Evolutionary conservation across 2,329 filamentous ascomycete species (phyloP).

Genomic region (Epichloe coenophiala): DNA sequence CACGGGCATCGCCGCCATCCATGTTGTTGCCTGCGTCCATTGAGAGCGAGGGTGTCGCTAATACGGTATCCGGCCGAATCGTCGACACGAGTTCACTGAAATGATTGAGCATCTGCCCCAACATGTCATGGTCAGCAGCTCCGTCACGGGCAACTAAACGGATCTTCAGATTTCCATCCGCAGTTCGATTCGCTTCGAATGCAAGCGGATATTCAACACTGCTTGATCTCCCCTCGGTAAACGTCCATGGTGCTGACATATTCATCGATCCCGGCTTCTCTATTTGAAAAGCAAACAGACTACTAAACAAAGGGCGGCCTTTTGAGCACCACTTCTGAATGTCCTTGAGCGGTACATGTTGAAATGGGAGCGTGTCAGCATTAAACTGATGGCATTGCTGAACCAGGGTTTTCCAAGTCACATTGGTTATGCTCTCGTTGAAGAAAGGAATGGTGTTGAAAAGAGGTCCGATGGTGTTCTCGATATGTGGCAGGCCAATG

Average conservation of each 20-base stretch:
- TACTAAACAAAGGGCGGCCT: slow-evolving; percentile 57
- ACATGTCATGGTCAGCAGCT: slow-evolving; percentile 16
- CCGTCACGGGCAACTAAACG: slow-evolving; percentile 44
- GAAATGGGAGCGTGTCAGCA: slow-evolving; percentile 52
- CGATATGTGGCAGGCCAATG: slow-evolving; percentile 51
- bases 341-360: slow-evolving; percentile 58
- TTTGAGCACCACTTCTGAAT: slow-evolving; percentile 66
- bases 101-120: slow-evolving; percentile 25
- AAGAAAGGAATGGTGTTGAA: slow-evolving; percentile 82
- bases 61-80: slow-evolving; percentile 6
- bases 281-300: slow-evolving; percentile 68
- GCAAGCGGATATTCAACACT: slow-evolving; percentile 62
- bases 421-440: slow-evolving; percentile 26
- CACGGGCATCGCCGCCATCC: background rate
- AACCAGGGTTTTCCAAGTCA: slow-evolving; percentile 48
- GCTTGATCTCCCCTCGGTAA: slow-evolving; percentile 29
- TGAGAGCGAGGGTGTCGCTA: background rate
- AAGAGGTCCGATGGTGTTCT: slow-evolving; percentile 62
- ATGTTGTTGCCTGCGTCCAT: background rate
- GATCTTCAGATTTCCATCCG: slow-evolving; percentile 34
- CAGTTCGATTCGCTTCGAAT: slow-evolving; percentile 52
- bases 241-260: slow-evolving; percentile 37
- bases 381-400: slow-evolving; percentile 58
- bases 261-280: slow-evolving; percentile 18
- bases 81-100: slow-evolving; percentile 17